Evolutionary conservation across 768 basidiomycete species (phyloP), one percentile per base, ranked within the genome.

Genomic region (Suillus weaverae): DNA sequence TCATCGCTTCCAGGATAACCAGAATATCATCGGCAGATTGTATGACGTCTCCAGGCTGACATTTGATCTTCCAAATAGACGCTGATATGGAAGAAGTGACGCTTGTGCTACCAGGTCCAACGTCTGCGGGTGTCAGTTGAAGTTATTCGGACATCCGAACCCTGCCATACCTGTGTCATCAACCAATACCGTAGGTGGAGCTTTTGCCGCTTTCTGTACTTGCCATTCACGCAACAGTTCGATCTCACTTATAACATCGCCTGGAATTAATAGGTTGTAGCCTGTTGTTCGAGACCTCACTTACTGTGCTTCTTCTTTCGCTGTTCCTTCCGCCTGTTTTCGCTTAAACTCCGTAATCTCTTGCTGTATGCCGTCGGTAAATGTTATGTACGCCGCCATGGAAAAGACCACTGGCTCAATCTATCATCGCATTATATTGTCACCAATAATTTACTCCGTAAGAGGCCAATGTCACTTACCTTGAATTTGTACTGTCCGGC

Each of bases 1-100:
- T 89, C 88, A 89, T 89, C 1, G 88, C 85, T 72, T 88, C 86
- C 14, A 89, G 78, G 22, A 86, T 78, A 38, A 85, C 56, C 43
- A 88, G 69, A 4, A 83, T 77, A 5, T 82, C 76, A 14, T 82
- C 79, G 3, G 76, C 75, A 0, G 81, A 75, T 4, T 71, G 56
- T 50, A 88, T 78, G 0, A 71, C 67, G 61, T 85, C 80, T 14
- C 83, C 84, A 5, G 78, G 71, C 0, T 71, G 68, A 50, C 81
- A 80, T 16, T 75, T 78, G 67, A 87, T 77, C 69, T 84, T 84
- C 82, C 81, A 81, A 30, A 85, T 70, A 18, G 77, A 75, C 1
- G 35, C 36, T 9, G 55, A 38, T 13, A 56, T 38, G 14, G 55
- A 56, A 26, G 55, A 56, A 39, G 70, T n/a, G 70, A 75, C 55